A percentile compares a stretch with the other conserved stretches of the same genome.
Conservation (phyloP, 331 rosid genomes). For the Stylosanthes scabra region DNA sequence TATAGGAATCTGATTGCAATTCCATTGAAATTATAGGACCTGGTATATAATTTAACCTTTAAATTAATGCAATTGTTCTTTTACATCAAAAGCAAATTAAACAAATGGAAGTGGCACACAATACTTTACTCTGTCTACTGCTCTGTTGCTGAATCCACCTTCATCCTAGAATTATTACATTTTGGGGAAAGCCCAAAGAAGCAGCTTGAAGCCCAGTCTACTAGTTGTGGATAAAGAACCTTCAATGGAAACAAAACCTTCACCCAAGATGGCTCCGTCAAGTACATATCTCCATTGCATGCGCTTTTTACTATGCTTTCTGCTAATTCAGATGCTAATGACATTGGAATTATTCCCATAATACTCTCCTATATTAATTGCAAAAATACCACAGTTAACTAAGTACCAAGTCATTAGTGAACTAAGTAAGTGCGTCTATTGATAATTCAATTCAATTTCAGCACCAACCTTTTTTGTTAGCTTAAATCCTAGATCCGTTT, state of each 20-base stretch:
- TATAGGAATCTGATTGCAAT: too few species aligned
- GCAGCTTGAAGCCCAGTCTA: constrained; percentile 25
- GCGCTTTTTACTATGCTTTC: constrained; percentile 53
- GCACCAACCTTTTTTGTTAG: background rate
- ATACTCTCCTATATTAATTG: constrained; percentile 18
- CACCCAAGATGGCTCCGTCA: constrained; percentile 56
- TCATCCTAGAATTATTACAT: background rate
- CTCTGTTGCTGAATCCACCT: too few species aligned
- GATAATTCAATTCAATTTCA: background rate
- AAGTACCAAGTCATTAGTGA: background rate
- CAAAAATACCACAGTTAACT: background rate
- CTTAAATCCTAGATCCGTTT: constrained; percentile 36
- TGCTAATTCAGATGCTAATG: constrained; percentile 44
- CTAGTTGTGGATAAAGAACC: constrained; percentile 24
- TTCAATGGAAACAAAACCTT: constrained; percentile 47
- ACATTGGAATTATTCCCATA: constrained; percentile 22
- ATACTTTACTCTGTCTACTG: background rate
- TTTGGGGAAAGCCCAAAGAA: background rate
- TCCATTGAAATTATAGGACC: too few species aligned
- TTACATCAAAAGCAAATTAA: too few species aligned
- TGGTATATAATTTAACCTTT: too few species aligned
- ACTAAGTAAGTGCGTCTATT: background rate
- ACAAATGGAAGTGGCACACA: background rate
- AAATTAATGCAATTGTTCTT: too few species aligned
- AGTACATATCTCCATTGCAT: constrained; percentile 56